Evolutionary conservation across 352 stramenopile genomes (phyloP).

Genomic region (Nannochloropsis limnetica): DNA sequence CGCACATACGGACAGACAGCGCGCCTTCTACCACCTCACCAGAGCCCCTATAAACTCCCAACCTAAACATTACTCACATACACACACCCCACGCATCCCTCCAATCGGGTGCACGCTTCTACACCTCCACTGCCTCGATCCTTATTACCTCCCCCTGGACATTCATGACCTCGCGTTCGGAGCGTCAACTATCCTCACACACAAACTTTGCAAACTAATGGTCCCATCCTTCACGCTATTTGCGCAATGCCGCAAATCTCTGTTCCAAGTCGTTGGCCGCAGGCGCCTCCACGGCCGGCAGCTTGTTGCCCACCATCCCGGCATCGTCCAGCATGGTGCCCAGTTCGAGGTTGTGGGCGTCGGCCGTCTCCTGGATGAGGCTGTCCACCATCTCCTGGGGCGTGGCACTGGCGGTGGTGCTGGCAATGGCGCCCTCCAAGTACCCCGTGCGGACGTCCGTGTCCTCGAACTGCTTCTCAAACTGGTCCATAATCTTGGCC

Average conservation of each 20-base stretch:
- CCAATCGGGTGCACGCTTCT: no score
- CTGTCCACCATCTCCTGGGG: constrained; percentile 92
- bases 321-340: constrained; percentile 81
- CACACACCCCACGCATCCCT: no score
- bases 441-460: constrained; percentile 94
- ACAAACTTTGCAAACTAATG: no score
- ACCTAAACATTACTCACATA: no score
- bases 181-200: no score
- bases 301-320: constrained; percentile 69
- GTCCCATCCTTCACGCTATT: constrained; percentile 39
- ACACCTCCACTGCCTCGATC: no score
- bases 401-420: constrained; percentile 81
- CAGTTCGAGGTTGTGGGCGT: constrained; percentile 90
- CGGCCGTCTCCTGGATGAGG: constrained; percentile 93
- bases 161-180: no score
- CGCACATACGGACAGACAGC: no score
- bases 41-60: no score
- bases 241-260: constrained; percentile 48
- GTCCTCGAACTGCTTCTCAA: constrained; percentile 98
- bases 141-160: no score
- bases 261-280: constrained; percentile 44
- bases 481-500: constrained; percentile 88
- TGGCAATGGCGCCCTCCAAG: constrained; percentile 95
- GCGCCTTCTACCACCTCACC: no score
- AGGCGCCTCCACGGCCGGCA: constrained; percentile 65